A percentile compares a stretch with the other conserved stretches of the same genome.
These are phyloP conservation scores for Taphrina pruni DNA, from an alignment of 1,139 yeast species.

Conservation along the genomic window DNA sequence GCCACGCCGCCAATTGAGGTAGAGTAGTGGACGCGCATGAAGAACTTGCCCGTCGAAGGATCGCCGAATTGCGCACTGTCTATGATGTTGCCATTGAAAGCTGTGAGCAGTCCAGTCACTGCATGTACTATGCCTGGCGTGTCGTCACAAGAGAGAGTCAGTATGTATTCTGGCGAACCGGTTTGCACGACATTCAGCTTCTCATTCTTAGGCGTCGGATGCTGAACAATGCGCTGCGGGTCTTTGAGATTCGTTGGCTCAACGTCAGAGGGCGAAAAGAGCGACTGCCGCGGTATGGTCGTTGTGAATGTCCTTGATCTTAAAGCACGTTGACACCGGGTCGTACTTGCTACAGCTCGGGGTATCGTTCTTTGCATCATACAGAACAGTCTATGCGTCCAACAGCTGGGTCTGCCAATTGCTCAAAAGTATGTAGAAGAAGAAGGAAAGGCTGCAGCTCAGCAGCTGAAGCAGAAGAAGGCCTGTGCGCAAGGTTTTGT, in stretches of 20 bases:
- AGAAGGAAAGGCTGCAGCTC: background rate
- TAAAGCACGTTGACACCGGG: background rate
- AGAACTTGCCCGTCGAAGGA: constrained; percentile 35
- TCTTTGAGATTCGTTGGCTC: constrained; percentile 28
- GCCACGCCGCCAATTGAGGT: constrained; percentile 20
- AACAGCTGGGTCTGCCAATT: no score
- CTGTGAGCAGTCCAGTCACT: constrained; percentile 36
- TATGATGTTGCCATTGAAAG: constrained; percentile 26
- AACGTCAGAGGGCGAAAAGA: background rate
- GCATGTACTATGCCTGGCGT: constrained; percentile 38
- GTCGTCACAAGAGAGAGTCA: constrained; percentile 37
- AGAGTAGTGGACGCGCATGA: constrained; percentile 37
- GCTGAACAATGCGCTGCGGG: constrained; percentile 28
- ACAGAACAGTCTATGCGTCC: no score
- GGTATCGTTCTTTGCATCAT: constrained; percentile 2
- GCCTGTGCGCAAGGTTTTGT: background rate
- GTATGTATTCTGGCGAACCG: constrained; percentile 15
- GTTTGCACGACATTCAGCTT: background rate
- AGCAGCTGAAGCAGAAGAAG: background rate
- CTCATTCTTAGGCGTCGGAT: constrained; percentile 7
- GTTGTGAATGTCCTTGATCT: constrained; percentile 1
- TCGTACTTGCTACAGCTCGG: background rate
- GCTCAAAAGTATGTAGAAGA: no score
- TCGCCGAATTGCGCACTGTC: constrained; percentile 40
- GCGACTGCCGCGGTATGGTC: background rate